Evolutionary conservation across 2,329 filamentous ascomycete species (phyloP), one percentile per base, ranked within the genome.

Genomic region (Beauveria pseudobassiana): DNA sequence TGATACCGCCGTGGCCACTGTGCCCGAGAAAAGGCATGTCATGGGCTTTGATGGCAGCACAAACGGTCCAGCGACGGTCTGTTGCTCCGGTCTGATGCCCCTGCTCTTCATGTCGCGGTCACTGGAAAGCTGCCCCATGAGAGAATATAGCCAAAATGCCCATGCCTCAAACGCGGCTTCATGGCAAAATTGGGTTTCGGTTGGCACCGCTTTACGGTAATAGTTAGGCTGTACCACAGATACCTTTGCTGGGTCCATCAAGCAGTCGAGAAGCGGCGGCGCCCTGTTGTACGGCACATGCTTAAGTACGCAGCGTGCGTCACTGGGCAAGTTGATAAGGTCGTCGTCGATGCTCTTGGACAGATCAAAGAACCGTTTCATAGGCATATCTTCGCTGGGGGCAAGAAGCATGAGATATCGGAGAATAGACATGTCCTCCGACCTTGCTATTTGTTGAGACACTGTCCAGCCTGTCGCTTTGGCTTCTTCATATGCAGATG

Each of bases 111-210:
- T 63, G 63, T 78, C 76, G 3, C 62, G 55, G 59, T 78, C 74
- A 8, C 68, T 62, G 20, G 67, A 69, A 5, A 77, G 66, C 51
- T 78, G 75, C 1, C 75, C 76, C 10, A 77, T 69, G 53, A 77
- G 70, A 5, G 74, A 70, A 63, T 75, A 76, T 3, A 77, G 65
- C 75, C 76, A 78, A 53, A 78, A 77, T 1, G 72, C 74, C 74
- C 75, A 77, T 1, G 70, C 63, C 62, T 77, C 75, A 42, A 76
- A 77, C 1, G 72, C 69, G 4, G 71, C 67, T 1, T 68, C 69
- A 43, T 75, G 73, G 34, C 75, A 76, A 5, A 69, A 69, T 16
- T 68, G 64, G 18, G 66, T 65, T n/a, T 72, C 67, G 40, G 66
- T 68, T 14, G 63, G 65, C 18, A 68, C 67, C 7, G 73, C 69